Conservation (phyloP, 75 land plant genomes). For the Larix kaempferi region DNA sequence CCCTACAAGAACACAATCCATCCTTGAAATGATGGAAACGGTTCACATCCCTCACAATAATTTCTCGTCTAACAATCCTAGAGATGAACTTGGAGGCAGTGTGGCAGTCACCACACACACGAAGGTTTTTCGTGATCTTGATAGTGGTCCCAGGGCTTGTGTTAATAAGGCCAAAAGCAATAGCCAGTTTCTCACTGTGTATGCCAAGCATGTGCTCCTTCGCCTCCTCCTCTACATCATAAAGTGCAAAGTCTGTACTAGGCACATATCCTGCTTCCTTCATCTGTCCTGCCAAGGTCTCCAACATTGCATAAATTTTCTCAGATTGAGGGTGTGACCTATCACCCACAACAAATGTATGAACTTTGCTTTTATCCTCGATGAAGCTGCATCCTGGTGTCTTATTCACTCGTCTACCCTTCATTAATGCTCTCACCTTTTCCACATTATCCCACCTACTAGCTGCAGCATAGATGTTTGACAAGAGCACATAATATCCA, state of each 20-base stretch:
- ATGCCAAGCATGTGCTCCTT: slow-evolving; percentile 6
- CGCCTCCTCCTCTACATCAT: slow-evolving; percentile 3
- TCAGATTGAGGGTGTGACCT: slow-evolving; percentile 9
- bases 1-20: slow-evolving; percentile 19
- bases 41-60: slow-evolving; percentile 13
- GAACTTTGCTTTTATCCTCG: slow-evolving; percentile 5
- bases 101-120: slow-evolving; percentile 22
- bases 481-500: slow-evolving; percentile 18
- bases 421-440: slow-evolving; percentile 12
- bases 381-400: slow-evolving; percentile 12
- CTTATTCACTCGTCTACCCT: slow-evolving; percentile 13
- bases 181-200: slow-evolving; percentile 15
- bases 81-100: slow-evolving; percentile 17
- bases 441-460: slow-evolving; percentile 26
- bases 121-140: slow-evolving; percentile 14
- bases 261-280: slow-evolving; percentile 14
- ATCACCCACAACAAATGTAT: slow-evolving; percentile 20
- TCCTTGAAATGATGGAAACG: slow-evolving; percentile 17
- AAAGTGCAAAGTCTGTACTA: slow-evolving; percentile 8
- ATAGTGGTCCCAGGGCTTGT: slow-evolving; percentile 10
- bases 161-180: slow-evolving; percentile 14
- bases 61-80: slow-evolving; percentile 14
- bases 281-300: slow-evolving; percentile 15
- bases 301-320: slow-evolving; percentile 6
- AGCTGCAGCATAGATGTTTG: slow-evolving; percentile 28